Evolutionary conservation across 495 filamentous ascomycete species (phyloP).

Genomic region (Penicillium roqueforti): DNA sequence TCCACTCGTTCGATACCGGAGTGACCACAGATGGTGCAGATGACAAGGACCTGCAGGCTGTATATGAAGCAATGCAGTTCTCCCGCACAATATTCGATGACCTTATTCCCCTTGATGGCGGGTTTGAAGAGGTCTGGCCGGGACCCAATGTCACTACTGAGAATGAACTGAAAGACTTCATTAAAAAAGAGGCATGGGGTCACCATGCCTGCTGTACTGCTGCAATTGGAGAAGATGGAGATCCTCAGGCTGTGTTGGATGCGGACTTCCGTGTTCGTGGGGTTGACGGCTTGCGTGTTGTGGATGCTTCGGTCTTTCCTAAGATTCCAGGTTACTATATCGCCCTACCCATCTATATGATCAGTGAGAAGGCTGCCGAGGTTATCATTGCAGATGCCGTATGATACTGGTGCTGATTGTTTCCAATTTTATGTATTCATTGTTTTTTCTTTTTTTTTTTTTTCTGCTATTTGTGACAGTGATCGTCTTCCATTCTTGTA

Average conservation of each 20-base stretch:
- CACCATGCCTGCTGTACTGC: conserved; percentile 58
- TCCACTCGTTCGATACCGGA: conserved; percentile 50
- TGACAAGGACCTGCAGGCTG: conserved; percentile 43
- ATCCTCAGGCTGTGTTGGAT: conserved; percentile 56
- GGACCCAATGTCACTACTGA: conserved; percentile 36
- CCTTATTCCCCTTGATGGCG: conserved; percentile 29
- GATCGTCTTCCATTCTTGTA: background rate
- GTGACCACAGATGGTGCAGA: conserved; percentile 30
- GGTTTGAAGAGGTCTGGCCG: conserved; percentile 47
- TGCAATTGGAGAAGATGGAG: conserved; percentile 52
- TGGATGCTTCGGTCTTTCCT: conserved; percentile 58
- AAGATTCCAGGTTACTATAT: conserved; percentile 59
- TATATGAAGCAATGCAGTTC: conserved; percentile 46
- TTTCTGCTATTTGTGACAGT: background rate
- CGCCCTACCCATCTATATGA: conserved; percentile 57
- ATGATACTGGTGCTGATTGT: background rate
- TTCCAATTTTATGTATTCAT: too few species aligned
- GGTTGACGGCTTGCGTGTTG: conserved; percentile 54
- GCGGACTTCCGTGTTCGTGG: conserved; percentile 54
- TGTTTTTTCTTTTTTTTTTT: background rate
- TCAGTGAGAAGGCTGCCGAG: conserved; percentile 60
- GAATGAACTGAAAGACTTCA: conserved; percentile 42
- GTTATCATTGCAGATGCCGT: conserved; percentile 47
- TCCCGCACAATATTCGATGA: conserved; percentile 37
- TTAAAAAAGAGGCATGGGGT: conserved; percentile 52